phyloP scores from a whole-genome alignment of 129 eudicot genomes.

The Pittosporum tobira region DNA sequence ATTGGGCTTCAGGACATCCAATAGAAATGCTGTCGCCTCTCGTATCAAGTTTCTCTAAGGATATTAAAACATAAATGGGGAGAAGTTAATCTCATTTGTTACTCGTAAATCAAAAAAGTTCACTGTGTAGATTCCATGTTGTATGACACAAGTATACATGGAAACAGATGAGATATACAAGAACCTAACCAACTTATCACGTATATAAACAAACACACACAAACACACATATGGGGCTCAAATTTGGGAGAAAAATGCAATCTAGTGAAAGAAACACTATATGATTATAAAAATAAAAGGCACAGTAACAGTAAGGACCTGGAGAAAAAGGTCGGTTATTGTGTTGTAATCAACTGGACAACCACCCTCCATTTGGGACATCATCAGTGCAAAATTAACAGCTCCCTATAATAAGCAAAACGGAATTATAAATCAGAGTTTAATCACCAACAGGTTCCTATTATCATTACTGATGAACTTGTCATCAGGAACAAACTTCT shows the following conservation, averaged over 20 bases:
- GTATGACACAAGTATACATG: not conserved
- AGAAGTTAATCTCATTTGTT: not conserved
- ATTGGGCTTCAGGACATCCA: constrained; percentile 95
- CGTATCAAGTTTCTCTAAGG: constrained; percentile 95
- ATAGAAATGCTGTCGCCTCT: constrained; percentile 91
- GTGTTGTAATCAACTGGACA: constrained; percentile 97
- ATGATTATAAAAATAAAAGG: not conserved
- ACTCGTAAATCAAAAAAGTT: not conserved
- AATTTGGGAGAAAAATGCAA: not conserved
- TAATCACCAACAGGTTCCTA: not conserved
- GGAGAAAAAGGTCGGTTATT: constrained; percentile 96
- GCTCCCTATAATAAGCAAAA: constrained; percentile 61
- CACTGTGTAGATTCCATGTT: not conserved
- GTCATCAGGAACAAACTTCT: no score
- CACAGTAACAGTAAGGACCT: constrained; percentile 31
- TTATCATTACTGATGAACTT: not conserved
- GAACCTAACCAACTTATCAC: no score
- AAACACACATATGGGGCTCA: no score
- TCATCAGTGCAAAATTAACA: constrained; percentile 97
- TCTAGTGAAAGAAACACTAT: not conserved
- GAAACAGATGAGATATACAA: not conserved
- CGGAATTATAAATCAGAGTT: not conserved
- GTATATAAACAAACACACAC: no score
- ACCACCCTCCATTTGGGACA: constrained; percentile 99
- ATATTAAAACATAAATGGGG: not conserved